Conservation (phyloP, 2,329 filamentous ascomycete genomes). For the Colletotrichum sojae region DNA sequence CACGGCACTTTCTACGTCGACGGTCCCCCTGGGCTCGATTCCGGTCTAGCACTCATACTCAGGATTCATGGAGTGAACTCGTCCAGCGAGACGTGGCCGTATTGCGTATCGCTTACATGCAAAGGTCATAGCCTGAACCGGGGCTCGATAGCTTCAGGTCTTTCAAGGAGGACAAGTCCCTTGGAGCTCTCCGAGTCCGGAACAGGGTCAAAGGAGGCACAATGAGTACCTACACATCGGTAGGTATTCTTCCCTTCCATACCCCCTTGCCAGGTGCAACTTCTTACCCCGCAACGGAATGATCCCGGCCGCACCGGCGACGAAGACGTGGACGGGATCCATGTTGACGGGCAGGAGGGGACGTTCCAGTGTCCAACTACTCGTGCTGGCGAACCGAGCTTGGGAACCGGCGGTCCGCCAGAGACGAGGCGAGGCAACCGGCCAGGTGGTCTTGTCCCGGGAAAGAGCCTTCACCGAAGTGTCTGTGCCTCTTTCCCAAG, state of each 20-base stretch:
- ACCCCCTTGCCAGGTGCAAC: neutral
- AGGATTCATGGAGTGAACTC: no score
- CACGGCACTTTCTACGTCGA: slow-evolving; percentile 10
- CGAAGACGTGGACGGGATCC: neutral
- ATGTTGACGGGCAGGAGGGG: slow-evolving; percentile 25
- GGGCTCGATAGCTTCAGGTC: no score
- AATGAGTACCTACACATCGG: neutral
- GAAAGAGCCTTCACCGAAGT: slow-evolving; percentile 24
- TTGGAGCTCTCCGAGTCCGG: no score
- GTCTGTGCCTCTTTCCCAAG: slow-evolving; percentile 24
- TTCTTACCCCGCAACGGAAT: slow-evolving; percentile 17
- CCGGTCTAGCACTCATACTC: no score
- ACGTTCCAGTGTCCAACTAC: slow-evolving; percentile 20
- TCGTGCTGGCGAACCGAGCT: slow-evolving; percentile 21
- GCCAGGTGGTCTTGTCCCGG: slow-evolving; percentile 1
- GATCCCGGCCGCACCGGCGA: neutral
- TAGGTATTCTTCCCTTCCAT: neutral
- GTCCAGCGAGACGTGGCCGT: no score
- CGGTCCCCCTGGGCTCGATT: neutral
- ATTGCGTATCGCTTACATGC: no score
- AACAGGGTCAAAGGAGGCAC: neutral
- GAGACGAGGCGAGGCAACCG: slow-evolving; percentile 35
- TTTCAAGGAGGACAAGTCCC: no score
- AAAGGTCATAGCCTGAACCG: no score
- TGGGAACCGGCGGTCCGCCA: slow-evolving; percentile 18